Evolutionary conservation across 495 filamentous ascomycete genomes (phyloP).

Genomic region (Penicillium coffeae): DNA sequence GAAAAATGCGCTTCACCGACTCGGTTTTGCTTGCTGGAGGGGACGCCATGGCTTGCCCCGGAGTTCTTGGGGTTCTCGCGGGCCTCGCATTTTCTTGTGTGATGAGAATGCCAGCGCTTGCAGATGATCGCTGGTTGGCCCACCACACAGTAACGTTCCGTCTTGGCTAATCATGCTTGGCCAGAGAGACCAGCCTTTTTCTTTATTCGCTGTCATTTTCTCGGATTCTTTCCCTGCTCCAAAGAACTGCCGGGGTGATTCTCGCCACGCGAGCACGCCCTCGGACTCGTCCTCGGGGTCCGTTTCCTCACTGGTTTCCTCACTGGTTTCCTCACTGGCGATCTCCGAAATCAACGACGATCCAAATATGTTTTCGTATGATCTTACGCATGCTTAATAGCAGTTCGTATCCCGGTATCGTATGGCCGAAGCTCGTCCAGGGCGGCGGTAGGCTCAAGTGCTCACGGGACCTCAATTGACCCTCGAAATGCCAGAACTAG

Average conservation of each 20-base stretch:
- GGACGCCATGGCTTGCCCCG: neutral
- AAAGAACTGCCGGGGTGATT: neutral
- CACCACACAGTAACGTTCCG: constrained; percentile 3
- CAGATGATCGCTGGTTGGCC: constrained; percentile 30
- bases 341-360: neutral
- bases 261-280: neutral
- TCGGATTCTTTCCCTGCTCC: neutral
- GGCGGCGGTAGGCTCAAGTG: neutral
- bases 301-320: too few species aligned
- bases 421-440: neutral
- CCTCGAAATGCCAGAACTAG: too few species aligned
- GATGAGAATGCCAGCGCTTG: constrained; percentile 34
- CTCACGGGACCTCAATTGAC: too few species aligned
- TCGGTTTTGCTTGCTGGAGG: neutral
- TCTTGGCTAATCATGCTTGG: constrained; percentile 14
- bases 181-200: constrained; percentile 1
- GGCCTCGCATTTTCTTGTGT: constrained; percentile 12
- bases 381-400: neutral
- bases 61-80: neutral
- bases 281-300: too few species aligned
- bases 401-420: neutral
- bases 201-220: neutral
- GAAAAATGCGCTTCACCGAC: constrained; percentile 11
- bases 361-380: neutral
- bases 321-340: neutral